Evolutionary conservation across 805 yeast genomes (phyloP).

Genomic region (Alloascoidea hylecoeti): DNA sequence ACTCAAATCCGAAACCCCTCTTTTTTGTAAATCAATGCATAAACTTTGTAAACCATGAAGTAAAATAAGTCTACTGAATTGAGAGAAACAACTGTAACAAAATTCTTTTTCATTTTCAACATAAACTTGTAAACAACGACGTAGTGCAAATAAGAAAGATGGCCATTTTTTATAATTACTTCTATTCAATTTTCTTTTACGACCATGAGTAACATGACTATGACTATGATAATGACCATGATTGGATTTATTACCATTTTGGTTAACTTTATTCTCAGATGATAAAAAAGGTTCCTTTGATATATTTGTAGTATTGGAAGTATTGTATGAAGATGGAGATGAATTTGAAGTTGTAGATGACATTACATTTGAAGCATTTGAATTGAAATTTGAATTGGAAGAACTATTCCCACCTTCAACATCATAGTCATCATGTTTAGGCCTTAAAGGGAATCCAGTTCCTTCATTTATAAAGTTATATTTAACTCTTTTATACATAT

Average conservation of each 20-base stretch:
- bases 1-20: constrained; percentile 20
- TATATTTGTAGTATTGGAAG: constrained; percentile 1
- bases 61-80: constrained; percentile 21
- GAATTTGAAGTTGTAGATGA: background rate
- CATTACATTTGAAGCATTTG: background rate
- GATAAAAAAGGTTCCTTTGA: background rate
- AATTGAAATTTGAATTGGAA: background rate
- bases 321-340: background rate
- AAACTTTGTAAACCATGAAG: constrained; percentile 22
- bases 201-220: too few relatives aligned
- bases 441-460: constrained; percentile 2
- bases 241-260: constrained; percentile 3
- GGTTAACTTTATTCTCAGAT: constrained; percentile 2
- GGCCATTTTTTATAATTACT: constrained; percentile 17
- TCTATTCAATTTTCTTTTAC: constrained; percentile 3
- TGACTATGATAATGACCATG: constrained; percentile 4
- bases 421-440: constrained; percentile 2
- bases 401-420: constrained; percentile 13
- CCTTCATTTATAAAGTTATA: constrained; percentile 1
- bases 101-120: constrained; percentile 18
- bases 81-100: constrained; percentile 19
- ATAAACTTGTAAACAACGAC: constrained; percentile 17
- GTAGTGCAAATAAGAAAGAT: constrained; percentile 16
- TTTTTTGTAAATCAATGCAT: constrained; percentile 19
- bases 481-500: constrained; percentile 4